Base-by-base conservation (phyloP, 1,139 yeast genomes). In the Tardiomyces depauwii region DNA sequence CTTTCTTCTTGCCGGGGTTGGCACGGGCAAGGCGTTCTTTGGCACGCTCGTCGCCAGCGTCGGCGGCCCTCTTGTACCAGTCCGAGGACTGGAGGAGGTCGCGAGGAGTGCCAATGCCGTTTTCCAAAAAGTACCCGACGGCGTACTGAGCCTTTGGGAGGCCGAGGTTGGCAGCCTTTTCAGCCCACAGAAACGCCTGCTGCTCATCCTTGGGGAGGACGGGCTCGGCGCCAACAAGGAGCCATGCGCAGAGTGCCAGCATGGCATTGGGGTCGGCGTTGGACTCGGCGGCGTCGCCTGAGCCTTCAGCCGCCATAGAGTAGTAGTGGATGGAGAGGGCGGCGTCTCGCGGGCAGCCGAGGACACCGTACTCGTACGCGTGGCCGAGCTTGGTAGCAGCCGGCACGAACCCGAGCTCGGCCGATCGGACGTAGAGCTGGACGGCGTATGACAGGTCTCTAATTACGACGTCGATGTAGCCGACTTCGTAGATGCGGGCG, bases 241-340 rank as follows among this genome's bases (percentile, higher is more conserved):
- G 91, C 97, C 97, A 91, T 2, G 96, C 96, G 64, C 96, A 88
- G 72, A 91, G 73, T 2, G 95, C 89, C 57, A 89, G 71, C 95
- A 89, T 91, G 14, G 95, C 82, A 45, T 77, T 80, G 1, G 95
- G 77, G 63, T 91, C 95, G 5, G 96, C 96, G 13, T 40, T 40
- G 21, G 14, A 18, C n/a, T 14, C 36, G 25, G 25, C 25, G 25
- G 7, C 25, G 25, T 21, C 25, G 36, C 16, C 16, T 10, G 36
- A 30, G 2, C 83, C 82, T 42, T 82, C 65, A 0, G 97, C 96
- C 0, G 95, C 95, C 55, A 84, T 81, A 0, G 96, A 88, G 63
- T 87, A 91, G 62, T 89, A 91, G 63, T 91, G 96, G 44, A 91
- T 86, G 1, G 95, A 82, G 46, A 91, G 71, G 54, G 86, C 84